These are phyloP conservation scores for Amanita polypyramis DNA, from an alignment of 768 basidiomycete species.

Conservation along the genomic window DNA sequence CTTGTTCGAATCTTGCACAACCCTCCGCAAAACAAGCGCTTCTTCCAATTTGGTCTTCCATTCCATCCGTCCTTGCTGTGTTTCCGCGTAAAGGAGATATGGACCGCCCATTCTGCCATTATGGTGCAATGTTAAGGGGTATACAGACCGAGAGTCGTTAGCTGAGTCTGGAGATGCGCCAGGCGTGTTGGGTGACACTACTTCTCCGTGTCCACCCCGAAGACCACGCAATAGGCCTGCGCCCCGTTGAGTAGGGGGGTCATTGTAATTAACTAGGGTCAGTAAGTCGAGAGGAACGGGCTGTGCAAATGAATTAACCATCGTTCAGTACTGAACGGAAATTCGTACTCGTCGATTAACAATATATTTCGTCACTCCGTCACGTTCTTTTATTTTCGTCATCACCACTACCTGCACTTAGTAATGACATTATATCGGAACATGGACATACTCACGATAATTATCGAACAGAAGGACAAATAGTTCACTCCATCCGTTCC, in stretches of 20 bases:
- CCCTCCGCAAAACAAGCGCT: conserved; percentile 73
- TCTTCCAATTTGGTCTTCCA: conserved; percentile 93
- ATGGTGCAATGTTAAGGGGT: conserved; percentile 81
- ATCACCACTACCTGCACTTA: conserved; percentile 52
- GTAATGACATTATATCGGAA: neutral
- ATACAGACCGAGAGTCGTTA: conserved; percentile 61
- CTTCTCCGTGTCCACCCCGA: conserved; percentile 19
- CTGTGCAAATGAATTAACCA: conserved; percentile 31
- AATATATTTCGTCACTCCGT: conserved; percentile 64
- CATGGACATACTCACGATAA: conserved; percentile 49
- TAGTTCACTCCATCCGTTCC: conserved; percentile 76
- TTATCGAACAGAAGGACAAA: conserved; percentile 92
- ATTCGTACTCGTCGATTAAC: conserved; percentile 63
- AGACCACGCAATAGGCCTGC: conserved; percentile 55
- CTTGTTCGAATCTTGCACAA: conserved; percentile 87
- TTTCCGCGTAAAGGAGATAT: conserved; percentile 78
- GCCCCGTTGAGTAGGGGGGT: conserved; percentile 60
- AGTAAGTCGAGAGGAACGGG: conserved; percentile 90
- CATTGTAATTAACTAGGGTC: conserved; percentile 71
- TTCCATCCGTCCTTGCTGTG: conserved; percentile 54
- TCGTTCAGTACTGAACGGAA: conserved; percentile 2
- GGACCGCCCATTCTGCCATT: conserved; percentile 79
- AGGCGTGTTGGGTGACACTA: conserved; percentile 5
- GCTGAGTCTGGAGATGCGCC: conserved; percentile 18
- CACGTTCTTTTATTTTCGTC: conserved; percentile 69